Conservation (phyloP, 1,284 basidiomycete species). For the Schizophyllum amplum region DNA sequence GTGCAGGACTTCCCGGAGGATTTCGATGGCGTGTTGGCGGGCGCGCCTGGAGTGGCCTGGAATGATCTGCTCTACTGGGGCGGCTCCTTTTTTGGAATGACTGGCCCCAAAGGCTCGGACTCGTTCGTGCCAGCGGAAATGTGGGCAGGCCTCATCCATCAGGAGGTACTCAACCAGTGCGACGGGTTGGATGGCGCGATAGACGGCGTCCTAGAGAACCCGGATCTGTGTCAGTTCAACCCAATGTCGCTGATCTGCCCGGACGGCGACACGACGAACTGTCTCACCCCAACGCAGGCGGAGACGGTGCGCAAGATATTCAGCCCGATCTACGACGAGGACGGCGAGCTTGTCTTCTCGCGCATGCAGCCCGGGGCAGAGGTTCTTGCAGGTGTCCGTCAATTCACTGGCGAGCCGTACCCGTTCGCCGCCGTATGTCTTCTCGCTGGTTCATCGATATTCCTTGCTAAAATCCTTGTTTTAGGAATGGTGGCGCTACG, state of each 20-base stretch:
- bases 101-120: conserved; percentile 3
- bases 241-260: conserved; percentile 22
- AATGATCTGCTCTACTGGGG: conserved; percentile 14
- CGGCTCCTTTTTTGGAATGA: neutral
- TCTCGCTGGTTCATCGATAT: neutral
- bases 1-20: no score
- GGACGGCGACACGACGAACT: conserved; percentile 7
- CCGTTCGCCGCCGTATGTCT: neutral
- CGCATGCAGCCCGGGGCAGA: no score
- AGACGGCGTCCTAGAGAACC: conserved; percentile 27
- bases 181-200: no score
- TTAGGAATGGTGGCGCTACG: conserved; percentile 11
- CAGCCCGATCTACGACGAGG: neutral
- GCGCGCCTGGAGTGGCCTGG: conserved; percentile 21
- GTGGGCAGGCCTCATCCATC: conserved; percentile 16
- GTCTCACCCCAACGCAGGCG: conserved; percentile 1
- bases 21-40: conserved; percentile 21
- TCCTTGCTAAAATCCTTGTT: neutral
- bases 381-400: neutral
- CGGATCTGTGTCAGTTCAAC: conserved; percentile 24
- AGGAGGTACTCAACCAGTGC: no score
- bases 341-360: conserved; percentile 9
- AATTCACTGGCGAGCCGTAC: neutral
- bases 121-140: conserved; percentile 13
- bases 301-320: conserved; percentile 2